Base-by-base conservation (phyloP, 768 basidiomycete species). In the Hypholoma fasciculare region DNA sequence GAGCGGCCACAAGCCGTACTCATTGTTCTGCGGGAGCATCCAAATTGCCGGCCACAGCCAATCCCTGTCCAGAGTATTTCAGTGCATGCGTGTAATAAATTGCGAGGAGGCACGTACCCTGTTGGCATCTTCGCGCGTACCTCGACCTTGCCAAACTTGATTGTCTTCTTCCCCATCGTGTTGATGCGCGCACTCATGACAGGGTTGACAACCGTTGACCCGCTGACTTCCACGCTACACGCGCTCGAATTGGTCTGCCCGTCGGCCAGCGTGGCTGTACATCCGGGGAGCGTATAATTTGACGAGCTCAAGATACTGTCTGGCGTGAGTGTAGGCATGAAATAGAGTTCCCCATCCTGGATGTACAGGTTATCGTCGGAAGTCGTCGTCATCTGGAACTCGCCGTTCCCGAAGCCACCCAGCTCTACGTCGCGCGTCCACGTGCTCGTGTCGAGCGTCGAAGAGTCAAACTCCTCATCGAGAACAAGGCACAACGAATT, bases 11-110 rank as follows among this genome's bases (percentile, higher is more conserved):
- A 78, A 66, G 0, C 90, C 89, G 62, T 90, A 90, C 1, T 76
- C 76, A 46, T 82, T 72, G 58, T 86, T 73, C 43, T 82, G 80
- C 0, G 89, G 89, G 47, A 90, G 77, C 84, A 91, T 87, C 83
- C 86, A 88, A 20, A 90, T 76, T 0, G 85, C 83, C 5, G 89
- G 89, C 86, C 87, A 89, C 71, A 90, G 82, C 88, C 89, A 91
- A 64, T 82, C 79, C 0, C 77, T 77, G 57, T 27, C 7, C 6
- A 34, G 30, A n/a, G 37, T 36, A 23, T 48, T 17, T 9, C 12
- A 30, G 38, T 17, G 13, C 23, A 13, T 5, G 47, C 20, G 23
- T 27, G 20, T 27, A 37, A 46, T 14, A 82, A 77, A 12, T 8
- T 71, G 69, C n/a, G 74, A 73, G 80, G 12, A 42, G 17, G 40